Percentiles rank a stretch among this genome's conserved stretches.
Evolutionary conservation across 2,329 filamentous ascomycete genomes (phyloP).

Genomic region (Ceratocystis albifundus): DNA sequence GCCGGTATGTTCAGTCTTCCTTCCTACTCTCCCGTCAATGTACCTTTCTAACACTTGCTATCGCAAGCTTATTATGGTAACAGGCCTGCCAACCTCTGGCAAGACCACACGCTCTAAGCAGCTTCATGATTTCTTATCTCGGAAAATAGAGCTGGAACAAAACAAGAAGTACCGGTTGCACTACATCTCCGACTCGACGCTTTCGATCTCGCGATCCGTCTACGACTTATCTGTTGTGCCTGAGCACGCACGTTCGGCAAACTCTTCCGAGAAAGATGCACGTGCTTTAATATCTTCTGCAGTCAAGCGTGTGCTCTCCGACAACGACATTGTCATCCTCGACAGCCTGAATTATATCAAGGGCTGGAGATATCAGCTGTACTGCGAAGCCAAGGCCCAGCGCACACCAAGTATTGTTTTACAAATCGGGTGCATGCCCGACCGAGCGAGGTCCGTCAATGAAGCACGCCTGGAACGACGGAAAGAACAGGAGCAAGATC

Average conservation of each 20-base stretch:
- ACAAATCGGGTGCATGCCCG: constrained; percentile 47
- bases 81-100: constrained; percentile 56
- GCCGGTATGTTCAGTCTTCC: constrained; percentile 6
- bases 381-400: constrained; percentile 72
- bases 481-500: not conserved
- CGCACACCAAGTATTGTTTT: constrained; percentile 65
- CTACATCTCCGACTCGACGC: constrained; percentile 60
- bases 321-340: constrained; percentile 64
- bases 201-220: constrained; percentile 57
- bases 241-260: constrained; percentile 55
- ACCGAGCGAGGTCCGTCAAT: constrained; percentile 49
- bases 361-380: constrained; percentile 76
- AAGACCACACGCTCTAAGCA: constrained; percentile 56
- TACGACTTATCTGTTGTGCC: constrained; percentile 51
- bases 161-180: constrained; percentile 51
- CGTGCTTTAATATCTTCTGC: constrained; percentile 64
- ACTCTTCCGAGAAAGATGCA: constrained; percentile 68
- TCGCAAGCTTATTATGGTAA: constrained; percentile 52
- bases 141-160: constrained; percentile 37
- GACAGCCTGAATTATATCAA: constrained; percentile 84
- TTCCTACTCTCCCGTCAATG: not conserved
- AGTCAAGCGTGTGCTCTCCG: constrained; percentile 62
- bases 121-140: constrained; percentile 51
- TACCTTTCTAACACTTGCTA: not conserved
- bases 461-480: constrained; percentile 38